Percentiles rank a stretch among this genome's conserved stretches.
These are phyloP conservation scores for Kernera saxatilis DNA, from an alignment of 345 rosid species.

Conservation along the genomic window DNA sequence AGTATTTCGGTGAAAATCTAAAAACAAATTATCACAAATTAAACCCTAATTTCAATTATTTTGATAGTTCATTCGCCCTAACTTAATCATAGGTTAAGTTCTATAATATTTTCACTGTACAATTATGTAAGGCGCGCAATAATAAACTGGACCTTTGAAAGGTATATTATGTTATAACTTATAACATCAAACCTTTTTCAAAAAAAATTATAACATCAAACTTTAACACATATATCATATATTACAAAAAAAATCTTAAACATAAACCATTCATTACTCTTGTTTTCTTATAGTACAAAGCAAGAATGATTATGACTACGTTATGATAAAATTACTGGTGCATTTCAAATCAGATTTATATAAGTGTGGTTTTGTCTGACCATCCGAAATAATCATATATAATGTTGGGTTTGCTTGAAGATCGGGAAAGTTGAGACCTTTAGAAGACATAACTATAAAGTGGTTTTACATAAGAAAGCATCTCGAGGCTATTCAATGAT, in stretches of 20 bases:
- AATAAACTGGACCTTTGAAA: neutral
- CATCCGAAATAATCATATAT: conserved; percentile 19
- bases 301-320: conserved; percentile 22
- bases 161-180: no score
- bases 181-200: no score
- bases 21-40: no score
- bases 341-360: conserved; percentile 29
- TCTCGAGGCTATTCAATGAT: conserved; percentile 28
- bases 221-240: no score
- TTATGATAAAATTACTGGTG: conserved; percentile 9
- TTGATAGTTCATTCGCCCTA: neutral
- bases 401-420: conserved; percentile 31
- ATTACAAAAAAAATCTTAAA: no score
- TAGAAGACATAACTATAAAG: conserved; percentile 19
- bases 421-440: conserved; percentile 28
- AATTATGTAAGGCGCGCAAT: neutral
- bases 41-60: neutral
- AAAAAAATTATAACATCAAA: no score
- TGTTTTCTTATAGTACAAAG: conserved; percentile 16
- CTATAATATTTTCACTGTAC: neutral
- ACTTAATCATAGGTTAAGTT: neutral
- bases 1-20: neutral
- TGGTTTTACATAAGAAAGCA: conserved; percentile 18
- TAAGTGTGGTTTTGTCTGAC: conserved; percentile 24
- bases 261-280: neutral